Evolutionary conservation across 2,329 filamentous ascomycete genomes (phyloP), one percentile per base, ranked within the genome.

Genomic region (Aspergillus caelatus): DNA sequence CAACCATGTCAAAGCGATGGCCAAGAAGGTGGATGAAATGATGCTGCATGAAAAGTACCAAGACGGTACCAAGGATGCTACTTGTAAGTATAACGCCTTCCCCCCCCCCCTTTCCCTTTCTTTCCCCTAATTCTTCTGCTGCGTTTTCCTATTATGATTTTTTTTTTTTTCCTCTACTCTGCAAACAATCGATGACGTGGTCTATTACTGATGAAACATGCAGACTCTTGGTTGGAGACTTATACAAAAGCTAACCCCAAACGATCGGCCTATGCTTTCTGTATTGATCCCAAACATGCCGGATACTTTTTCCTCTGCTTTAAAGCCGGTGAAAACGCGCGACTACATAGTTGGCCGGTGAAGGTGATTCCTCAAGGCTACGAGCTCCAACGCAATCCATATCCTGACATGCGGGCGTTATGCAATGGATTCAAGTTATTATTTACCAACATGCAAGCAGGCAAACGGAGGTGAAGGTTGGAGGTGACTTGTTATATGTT

Each of bases 221-320:
- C 77, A 97, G 94, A 97, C 79, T 89, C 91, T 86, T 99, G 95
- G 94, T 86, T 99, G 69, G 92, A 91, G 36, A 97, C 93, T 12
- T 99, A 98, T 81, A 95, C 94, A 73, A 91, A 95, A 76, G 95
- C 95, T 77, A 98, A 99, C 78, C 94, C 95, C 12, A 94, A 90
- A 75, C 92, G 94, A 66, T 96, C 92, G 65, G 91, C 93, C 69
- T 99, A 99, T 78, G 91, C 92, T 53, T 98, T 99, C 84, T 98
- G 94, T 84, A 89, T 97, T 75, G 93, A 98, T 76, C 86, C 90
- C 39, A 94, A 94, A 78, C 91, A 94, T 75, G 92, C 95, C 0
- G 95, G 95, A 39, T 97, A 97, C 82, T 99, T 99, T 81, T 91
- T 89, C 82, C 86, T 99, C 46, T 96, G 93, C 82, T 99, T 97